Conservation (phyloP, 257 asterid species). For the Lycium ferocissimum region DNA sequence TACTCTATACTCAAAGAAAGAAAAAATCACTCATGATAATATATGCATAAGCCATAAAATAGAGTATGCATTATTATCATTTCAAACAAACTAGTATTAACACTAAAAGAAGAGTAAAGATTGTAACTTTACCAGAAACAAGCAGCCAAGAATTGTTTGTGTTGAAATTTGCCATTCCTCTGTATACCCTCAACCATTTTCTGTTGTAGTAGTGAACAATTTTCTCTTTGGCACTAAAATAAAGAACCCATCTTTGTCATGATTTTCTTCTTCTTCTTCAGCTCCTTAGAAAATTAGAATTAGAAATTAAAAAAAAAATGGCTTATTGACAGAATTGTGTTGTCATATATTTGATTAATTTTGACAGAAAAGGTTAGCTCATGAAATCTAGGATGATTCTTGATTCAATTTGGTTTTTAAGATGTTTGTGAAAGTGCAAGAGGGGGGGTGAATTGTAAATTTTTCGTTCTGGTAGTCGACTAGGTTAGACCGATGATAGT, state of each 20-base stretch:
- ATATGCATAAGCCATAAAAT: background rate
- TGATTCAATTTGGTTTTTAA: no score
- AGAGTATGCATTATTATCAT: background rate
- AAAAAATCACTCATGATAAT: background rate
- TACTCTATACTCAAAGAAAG: background rate
- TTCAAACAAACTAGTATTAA: background rate
- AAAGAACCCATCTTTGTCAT: background rate
- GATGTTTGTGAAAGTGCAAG: no score
- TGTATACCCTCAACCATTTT: slow-evolving; percentile 9
- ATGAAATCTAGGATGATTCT: no score
- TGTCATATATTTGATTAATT: no score
- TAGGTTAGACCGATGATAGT: no score
- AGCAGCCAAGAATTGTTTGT: background rate
- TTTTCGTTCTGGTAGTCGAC: no score
- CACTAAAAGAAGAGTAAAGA: background rate
- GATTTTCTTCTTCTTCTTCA: background rate
- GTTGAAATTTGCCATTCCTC: background rate
- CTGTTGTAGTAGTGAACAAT: background rate
- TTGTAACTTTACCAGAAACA: background rate
- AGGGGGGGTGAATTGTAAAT: no score
- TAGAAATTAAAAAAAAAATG: background rate
- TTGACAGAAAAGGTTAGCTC: no score
- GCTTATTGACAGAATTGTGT: background rate
- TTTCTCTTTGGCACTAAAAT: background rate
- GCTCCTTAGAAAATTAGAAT: background rate